Evolutionary conservation across 2,329 filamentous ascomycete species (phyloP).

Genomic region (Eutypella sp.): DNA sequence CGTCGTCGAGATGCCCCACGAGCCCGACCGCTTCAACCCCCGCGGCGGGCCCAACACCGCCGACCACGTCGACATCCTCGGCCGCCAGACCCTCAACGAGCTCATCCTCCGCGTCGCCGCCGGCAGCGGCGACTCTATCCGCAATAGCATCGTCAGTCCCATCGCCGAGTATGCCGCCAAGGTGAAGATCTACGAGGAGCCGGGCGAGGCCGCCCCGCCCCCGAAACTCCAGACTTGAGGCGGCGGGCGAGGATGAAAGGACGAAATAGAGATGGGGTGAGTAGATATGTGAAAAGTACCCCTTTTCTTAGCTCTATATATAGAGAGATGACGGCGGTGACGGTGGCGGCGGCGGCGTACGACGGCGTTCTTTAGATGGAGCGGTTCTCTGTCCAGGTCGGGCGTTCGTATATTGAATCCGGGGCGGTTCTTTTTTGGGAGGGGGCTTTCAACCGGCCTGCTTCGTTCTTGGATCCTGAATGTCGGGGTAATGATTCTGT

Average conservation of each 20-base stretch:
- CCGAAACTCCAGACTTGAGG: too few species aligned
- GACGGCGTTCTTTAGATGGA: neutral
- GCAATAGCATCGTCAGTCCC: conserved; percentile 72
- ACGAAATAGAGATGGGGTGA: too few species aligned
- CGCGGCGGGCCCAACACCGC: conserved; percentile 67
- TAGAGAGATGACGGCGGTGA: neutral
- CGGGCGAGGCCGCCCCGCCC: too few species aligned
- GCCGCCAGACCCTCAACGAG: conserved; percentile 84
- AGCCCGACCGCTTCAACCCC: conserved; percentile 87
- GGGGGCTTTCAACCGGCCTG: too few species aligned
- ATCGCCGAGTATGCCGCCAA: conserved; percentile 79
- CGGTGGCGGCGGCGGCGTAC: neutral
- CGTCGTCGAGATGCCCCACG: conserved; percentile 93
- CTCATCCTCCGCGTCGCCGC: conserved; percentile 81
- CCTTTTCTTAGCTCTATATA: too few species aligned
- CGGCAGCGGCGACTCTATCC: conserved; percentile 74
- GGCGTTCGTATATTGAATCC: neutral
- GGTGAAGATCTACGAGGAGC: conserved; percentile 75
- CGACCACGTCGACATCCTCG: conserved; percentile 95
- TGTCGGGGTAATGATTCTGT: too few species aligned
- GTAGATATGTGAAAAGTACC: too few species aligned
- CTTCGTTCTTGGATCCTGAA: too few species aligned
- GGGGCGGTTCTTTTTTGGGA: too few species aligned
- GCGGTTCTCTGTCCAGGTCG: neutral
- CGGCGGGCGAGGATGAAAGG: conserved; percentile 3